Evolutionary conservation across 1,284 basidiomycete genomes (phyloP), one percentile per base, ranked within the genome.

Genomic region (Sporisorium scitamineum): DNA sequence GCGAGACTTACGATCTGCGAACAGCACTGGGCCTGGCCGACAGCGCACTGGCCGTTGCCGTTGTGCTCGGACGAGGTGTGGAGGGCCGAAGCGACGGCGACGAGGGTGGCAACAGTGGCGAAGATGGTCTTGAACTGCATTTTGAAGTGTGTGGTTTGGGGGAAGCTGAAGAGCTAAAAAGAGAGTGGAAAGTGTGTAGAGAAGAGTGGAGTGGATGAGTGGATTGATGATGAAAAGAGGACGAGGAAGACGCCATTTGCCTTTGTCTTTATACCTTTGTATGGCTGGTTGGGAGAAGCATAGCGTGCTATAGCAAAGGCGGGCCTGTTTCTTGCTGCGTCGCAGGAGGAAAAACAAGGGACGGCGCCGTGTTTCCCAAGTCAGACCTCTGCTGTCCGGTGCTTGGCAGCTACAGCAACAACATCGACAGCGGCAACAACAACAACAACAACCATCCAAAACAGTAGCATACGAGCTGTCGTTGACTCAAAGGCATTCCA

Each of bases 61-160:
- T 70, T 70, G 29, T 45, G 37, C 61, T 69, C 62, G 24, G 34
- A 42, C 18, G 53, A 41, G 59, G 57, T 59, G 59, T 66, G 70
- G 45, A 65, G 29, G 32, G 74, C 74, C 47, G 71, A 61, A 32
- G 76, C 75, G 45, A 76, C 56, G 62, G 66, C 71, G 61, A 76
- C 75, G 57, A 72, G 32, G 64, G 70, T 60, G 67, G 70, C 67
- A 32, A 75, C 59, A 56, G 61, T 44, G 54, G 64, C 71, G 60
- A 79, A 68, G 73, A 78, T 69, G 67, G 75, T 73, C 61, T 73
- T 70, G 78, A 79, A 79, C 72, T 79, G 73, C 78, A 79, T 79
- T 69, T 79, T 79, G 66, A 72, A 53, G 22, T 29, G 44, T 60
- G 27, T 39, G n/a, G 32, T 22, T 16, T 58, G 51, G 59, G n/a